A percentile compares a stretch with the other conserved stretches of the same genome.
Evolutionary conservation across 2,329 filamentous ascomycete genomes (phyloP).

Genomic region (Nakataea oryzae): DNA sequence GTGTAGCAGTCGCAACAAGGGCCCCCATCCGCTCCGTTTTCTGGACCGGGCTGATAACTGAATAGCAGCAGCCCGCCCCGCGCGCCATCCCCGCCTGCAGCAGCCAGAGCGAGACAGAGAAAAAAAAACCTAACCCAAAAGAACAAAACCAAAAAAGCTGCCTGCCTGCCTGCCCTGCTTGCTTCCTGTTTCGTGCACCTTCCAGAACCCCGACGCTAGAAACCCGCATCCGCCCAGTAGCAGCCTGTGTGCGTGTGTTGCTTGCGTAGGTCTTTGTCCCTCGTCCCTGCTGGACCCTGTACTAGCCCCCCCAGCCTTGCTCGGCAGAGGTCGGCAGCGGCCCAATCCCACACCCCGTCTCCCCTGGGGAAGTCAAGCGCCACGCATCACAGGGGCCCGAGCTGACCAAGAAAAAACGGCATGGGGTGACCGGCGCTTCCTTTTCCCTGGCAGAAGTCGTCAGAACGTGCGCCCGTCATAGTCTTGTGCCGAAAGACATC

Average conservation of each 20-base stretch:
- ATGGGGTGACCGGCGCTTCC: background rate
- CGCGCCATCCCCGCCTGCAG: too few species aligned
- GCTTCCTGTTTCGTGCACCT: background rate
- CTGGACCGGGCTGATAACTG: background rate
- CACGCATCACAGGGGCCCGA: background rate
- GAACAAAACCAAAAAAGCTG: too few species aligned
- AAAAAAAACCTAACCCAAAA: too few species aligned
- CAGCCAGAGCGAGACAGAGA: too few species aligned
- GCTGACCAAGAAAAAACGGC: background rate
- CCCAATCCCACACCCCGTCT: background rate
- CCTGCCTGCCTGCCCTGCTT: background rate
- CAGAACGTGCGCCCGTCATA: background rate
- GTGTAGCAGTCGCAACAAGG: background rate
- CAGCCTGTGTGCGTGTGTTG: background rate
- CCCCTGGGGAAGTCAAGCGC: background rate
- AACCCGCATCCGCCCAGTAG: background rate
- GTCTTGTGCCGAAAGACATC: background rate
- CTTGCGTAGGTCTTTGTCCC: background rate
- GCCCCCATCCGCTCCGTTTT: too few species aligned
- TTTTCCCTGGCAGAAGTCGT: background rate
- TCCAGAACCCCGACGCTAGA: background rate
- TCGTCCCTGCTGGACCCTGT: too few species aligned
- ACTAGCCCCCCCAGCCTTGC: background rate
- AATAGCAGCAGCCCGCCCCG: background rate
- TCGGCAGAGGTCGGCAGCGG: background rate